Base-by-base conservation (phyloP, 345 rosid species). In the Sisymbrium altissimum region DNA sequence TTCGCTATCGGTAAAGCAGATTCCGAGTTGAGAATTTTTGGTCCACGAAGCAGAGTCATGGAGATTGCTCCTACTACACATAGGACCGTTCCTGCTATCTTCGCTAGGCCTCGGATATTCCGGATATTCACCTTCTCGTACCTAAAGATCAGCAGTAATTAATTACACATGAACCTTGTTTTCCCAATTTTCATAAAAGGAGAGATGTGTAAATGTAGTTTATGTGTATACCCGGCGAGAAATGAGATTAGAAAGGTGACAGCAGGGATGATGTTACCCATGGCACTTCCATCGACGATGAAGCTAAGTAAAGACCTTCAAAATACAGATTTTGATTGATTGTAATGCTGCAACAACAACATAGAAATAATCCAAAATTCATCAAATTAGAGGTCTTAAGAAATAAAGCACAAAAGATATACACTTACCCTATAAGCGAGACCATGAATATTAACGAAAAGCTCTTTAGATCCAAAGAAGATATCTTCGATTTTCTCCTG, bases 21-120 rank as follows among this genome's bases (percentile, higher is more conserved):
- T 64, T 75, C 79, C 7, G 77, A 55, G 52, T 90, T 89, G 21
- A 90, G 79, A 43, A 92, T 81, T 80, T 90, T 88, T 29, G 88
- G 86, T 48, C 98, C 96, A 72, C 82, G 80, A 29, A 92, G 78
- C 66, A 92, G 63, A 18, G 89, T 84, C 92, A 89, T 89, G 18
- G 81, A 73, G 46, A 79, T 45, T 3, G 97, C 96, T 71, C 92
- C 96, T 7, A 78, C 44, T 1, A 88, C 89, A 67, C 91, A 87
- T 12, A 86, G 4, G 25, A 77, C 35, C 1, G 96, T 92, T 44
- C 96, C 96, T 9, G 32, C 33, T 18, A 89, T 78, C 80, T 92
- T 92, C 4, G 91, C 89, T 15, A 83, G 29, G 63, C 94, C 85
- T 80, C 91, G 82, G 32, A 45, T 13, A 71, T 87, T 81, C 77